These are phyloP conservation scores for Gastrodia elata DNA, from an alignment of 106 monocot species.

Conservation along the genomic window DNA sequence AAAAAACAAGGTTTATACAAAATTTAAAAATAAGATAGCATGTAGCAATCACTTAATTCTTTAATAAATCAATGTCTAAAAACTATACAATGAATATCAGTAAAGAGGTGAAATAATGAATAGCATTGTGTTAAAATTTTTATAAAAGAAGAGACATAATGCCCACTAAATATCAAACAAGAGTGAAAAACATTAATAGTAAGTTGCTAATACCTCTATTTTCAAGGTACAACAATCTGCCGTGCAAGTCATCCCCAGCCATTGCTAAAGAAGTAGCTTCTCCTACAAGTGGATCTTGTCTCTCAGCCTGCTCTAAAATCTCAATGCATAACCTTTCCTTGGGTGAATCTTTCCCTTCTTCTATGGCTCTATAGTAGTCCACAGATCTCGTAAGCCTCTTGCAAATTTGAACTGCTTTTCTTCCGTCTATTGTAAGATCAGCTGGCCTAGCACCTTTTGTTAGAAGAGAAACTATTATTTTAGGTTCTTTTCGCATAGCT, in stretches of 20 bases:
- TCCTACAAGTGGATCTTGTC: conserved; percentile 31
- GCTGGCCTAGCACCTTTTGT: conserved; percentile 57
- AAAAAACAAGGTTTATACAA: not conserved
- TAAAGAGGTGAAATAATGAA: not conserved
- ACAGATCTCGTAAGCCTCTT: conserved; percentile 50
- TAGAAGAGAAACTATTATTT: conserved; percentile 64
- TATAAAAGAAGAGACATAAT: not conserved
- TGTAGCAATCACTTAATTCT: not conserved
- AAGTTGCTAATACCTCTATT: conserved; percentile 51
- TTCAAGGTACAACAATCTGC: conserved; percentile 69
- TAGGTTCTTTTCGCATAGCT: conserved; percentile 69
- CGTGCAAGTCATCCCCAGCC: conserved; percentile 41
- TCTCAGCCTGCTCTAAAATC: conserved; percentile 74
- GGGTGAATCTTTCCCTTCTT: conserved; percentile 34
- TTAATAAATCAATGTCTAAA: not conserved
- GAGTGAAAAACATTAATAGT: not conserved
- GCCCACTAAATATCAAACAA: not conserved
- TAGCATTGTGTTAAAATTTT: not conserved
- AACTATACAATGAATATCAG: not conserved
- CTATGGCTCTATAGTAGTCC: conserved; percentile 34
- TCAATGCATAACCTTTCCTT: conserved; percentile 69
- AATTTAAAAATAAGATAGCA: not conserved
- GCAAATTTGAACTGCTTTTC: conserved; percentile 68
- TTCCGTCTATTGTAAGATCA: conserved; percentile 51
- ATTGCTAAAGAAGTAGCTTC: conserved; percentile 50